Conservation (phyloP, 306 rosid species). For the Comarum palustre region DNA sequence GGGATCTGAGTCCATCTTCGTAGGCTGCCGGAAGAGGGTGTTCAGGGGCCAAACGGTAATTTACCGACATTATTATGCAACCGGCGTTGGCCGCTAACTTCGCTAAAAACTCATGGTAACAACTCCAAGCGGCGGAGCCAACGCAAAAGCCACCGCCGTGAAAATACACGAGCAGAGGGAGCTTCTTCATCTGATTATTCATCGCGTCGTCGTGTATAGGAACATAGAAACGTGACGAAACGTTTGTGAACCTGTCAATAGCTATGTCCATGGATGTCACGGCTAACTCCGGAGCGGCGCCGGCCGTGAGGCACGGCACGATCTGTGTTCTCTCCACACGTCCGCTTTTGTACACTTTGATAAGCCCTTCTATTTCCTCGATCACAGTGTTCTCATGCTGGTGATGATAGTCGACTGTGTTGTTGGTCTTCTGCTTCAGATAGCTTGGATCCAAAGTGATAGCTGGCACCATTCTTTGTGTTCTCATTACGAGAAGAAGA, state of each 20-base stretch:
- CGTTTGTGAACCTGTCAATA: slow-evolving; percentile 48
- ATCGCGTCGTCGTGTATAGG: slow-evolving; percentile 32
- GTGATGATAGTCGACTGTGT: background rate
- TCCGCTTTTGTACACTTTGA: slow-evolving; percentile 66
- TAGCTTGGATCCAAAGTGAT: slow-evolving; percentile 35
- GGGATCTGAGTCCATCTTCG: slow-evolving; percentile 66
- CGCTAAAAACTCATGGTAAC: slow-evolving; percentile 69
- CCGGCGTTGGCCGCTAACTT: slow-evolving; percentile 41
- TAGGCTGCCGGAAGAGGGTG: slow-evolving; percentile 84
- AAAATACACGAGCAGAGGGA: slow-evolving; percentile 66
- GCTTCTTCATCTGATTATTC: slow-evolving; percentile 20
- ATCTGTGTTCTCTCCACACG: slow-evolving; percentile 59
- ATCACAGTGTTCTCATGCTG: slow-evolving; percentile 28
- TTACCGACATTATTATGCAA: slow-evolving; percentile 64
- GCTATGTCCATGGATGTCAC: slow-evolving; percentile 53
- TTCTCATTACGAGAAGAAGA: slow-evolving; percentile 12
- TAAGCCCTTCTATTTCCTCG: slow-evolving; percentile 72
- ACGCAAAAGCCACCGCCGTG: slow-evolving; percentile 93
- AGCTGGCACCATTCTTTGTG: slow-evolving; percentile 44
- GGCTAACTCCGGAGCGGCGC: slow-evolving; percentile 37
- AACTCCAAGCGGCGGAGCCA: slow-evolving; percentile 86
- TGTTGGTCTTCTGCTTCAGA: slow-evolving; percentile 28
- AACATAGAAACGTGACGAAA: slow-evolving; percentile 75
- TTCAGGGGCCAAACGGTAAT: slow-evolving; percentile 83
- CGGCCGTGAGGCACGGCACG: slow-evolving; percentile 52